phyloP scores from a whole-genome alignment of 73 alveolate species.

The Blepharisma stoltei region DNA sequence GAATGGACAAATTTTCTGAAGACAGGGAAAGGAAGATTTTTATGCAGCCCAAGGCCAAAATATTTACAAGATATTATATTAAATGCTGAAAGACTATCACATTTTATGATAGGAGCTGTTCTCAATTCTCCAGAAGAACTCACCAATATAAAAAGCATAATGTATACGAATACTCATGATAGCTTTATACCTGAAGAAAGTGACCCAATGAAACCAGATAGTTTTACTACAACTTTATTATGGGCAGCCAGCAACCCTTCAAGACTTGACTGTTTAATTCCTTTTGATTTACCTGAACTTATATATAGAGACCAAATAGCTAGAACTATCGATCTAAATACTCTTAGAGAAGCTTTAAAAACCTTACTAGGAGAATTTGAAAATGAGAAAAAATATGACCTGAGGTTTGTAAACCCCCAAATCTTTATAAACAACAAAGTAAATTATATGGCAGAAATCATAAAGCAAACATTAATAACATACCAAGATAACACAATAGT shows the following conservation, averaged over 20 bases:
- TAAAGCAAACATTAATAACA: slow-evolving; percentile 38
- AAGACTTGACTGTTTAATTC: slow-evolving; percentile 6
- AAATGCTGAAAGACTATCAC: slow-evolving; percentile 31
- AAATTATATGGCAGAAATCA: slow-evolving; percentile 46
- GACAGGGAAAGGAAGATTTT: slow-evolving; percentile 36
- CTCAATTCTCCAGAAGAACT: slow-evolving; percentile 2
- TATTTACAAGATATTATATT: slow-evolving; percentile 41
- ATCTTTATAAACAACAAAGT: slow-evolving; percentile 40
- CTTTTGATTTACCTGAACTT: slow-evolving; percentile 51
- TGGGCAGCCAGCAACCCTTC: slow-evolving; percentile 41
- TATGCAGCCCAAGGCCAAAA: slow-evolving; percentile 51
- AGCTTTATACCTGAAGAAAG: too few species aligned
- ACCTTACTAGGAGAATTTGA: slow-evolving; percentile 27
- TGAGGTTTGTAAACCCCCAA: slow-evolving; percentile 27
- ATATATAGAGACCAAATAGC: slow-evolving; percentile 47
- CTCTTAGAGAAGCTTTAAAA: slow-evolving; percentile 33
- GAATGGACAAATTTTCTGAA: slow-evolving; percentile 33
- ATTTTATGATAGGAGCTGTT: slow-evolving; percentile 36
- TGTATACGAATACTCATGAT: neutral
- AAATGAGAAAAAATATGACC: slow-evolving; percentile 37
- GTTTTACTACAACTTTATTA: slow-evolving; percentile 48
- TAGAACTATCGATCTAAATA: slow-evolving; percentile 31
- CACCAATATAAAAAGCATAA: neutral
- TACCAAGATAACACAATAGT: slow-evolving; percentile 26
- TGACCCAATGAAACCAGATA: slow-evolving; percentile 37